phyloP scores from a whole-genome alignment of 495 filamentous ascomycete species.

The Bombardia bombarda region DNA sequence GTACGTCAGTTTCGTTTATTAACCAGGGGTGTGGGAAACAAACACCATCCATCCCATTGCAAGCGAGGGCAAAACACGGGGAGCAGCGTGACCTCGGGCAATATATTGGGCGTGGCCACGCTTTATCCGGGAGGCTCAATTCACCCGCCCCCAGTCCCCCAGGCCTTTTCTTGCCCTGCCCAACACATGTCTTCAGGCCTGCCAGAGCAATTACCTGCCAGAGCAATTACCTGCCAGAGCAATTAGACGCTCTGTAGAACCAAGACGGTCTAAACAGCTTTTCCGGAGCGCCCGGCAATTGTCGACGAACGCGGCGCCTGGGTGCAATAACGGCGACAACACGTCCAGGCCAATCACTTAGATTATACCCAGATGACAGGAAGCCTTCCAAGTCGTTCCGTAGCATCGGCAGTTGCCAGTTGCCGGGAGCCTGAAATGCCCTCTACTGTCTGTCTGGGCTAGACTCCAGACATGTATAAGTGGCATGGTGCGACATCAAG shows the following conservation, averaged over 20 bases:
- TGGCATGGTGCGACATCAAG: slow-evolving; percentile 5
- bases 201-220: background rate
- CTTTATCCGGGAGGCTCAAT: slow-evolving; percentile 19
- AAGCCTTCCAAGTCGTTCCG: slow-evolving; percentile 27
- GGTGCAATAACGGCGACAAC: slow-evolving; percentile 25
- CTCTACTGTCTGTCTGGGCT: background rate
- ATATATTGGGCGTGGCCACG: slow-evolving; percentile 7
- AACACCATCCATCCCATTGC: background rate
- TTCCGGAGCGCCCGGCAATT: slow-evolving; percentile 34
- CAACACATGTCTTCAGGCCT: background rate
- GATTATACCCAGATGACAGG: slow-evolving; percentile 29
- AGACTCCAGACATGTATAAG: slow-evolving; percentile 4
- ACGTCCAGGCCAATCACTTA: slow-evolving; percentile 28
- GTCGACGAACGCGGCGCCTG: slow-evolving; percentile 28
- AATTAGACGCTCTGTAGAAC: background rate
- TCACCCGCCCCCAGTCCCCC: background rate
- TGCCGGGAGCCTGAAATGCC: slow-evolving; percentile 14
- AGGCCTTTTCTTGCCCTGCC: background rate
- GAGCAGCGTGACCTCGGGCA: slow-evolving; percentile 3
- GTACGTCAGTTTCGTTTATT: background rate
- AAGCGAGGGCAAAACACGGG: background rate
- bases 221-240: background rate
- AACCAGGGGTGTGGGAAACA: background rate
- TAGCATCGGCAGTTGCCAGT: slow-evolving; percentile 36
- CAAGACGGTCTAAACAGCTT: background rate